These are phyloP conservation scores for Aristolochia contorta DNA, from an alignment of 164 flowering plant genomes.

Conservation along the genomic window DNA sequence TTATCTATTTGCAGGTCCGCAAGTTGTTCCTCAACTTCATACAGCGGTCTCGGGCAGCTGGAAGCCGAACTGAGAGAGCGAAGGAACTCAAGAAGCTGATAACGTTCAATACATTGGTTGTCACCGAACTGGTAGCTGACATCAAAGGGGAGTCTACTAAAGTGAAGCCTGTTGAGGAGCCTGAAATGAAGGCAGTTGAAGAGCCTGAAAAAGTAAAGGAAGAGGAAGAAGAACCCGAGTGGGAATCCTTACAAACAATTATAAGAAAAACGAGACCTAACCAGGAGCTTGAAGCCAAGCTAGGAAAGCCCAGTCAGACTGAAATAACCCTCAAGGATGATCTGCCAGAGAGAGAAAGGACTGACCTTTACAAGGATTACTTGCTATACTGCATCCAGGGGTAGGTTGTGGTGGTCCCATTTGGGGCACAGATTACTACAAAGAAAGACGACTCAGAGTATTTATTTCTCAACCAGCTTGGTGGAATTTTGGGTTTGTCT, in stretches of 20 bases:
- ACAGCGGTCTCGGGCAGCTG: slow-evolving; percentile 52
- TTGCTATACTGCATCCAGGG: slow-evolving; percentile 69
- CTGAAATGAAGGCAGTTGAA: slow-evolving; percentile 35
- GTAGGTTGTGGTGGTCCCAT: slow-evolving; percentile 49
- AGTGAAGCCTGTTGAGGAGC: slow-evolving; percentile 31
- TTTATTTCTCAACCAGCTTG: slow-evolving; percentile 63
- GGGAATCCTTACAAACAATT: slow-evolving; percentile 69
- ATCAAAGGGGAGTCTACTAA: slow-evolving; percentile 79
- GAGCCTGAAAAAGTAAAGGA: slow-evolving; percentile 25
- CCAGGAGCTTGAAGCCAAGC: slow-evolving; percentile 40
- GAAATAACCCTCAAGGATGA: slow-evolving; percentile 88
- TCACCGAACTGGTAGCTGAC: slow-evolving; percentile 67
- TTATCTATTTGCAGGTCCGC: slow-evolving; percentile 47
- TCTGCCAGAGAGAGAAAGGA: slow-evolving; percentile 62
- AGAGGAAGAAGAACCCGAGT: slow-evolving; percentile 46
- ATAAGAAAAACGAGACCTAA: slow-evolving; percentile 51
- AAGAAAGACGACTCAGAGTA: slow-evolving; percentile 70
- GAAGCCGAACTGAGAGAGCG: slow-evolving; percentile 60
- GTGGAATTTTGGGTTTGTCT: slow-evolving; percentile 65
- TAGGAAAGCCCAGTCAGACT: slow-evolving; percentile 58
- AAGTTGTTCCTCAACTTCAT: slow-evolving; percentile 55
- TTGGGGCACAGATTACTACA: slow-evolving; percentile 63
- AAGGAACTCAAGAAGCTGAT: slow-evolving; percentile 87
- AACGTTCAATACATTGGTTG: slow-evolving; percentile 71
- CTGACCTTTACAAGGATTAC: slow-evolving; percentile 78